These are phyloP conservation scores for Coniella lustricola DNA, from an alignment of 2,329 filamentous ascomycete species.

Conservation along the genomic window DNA sequence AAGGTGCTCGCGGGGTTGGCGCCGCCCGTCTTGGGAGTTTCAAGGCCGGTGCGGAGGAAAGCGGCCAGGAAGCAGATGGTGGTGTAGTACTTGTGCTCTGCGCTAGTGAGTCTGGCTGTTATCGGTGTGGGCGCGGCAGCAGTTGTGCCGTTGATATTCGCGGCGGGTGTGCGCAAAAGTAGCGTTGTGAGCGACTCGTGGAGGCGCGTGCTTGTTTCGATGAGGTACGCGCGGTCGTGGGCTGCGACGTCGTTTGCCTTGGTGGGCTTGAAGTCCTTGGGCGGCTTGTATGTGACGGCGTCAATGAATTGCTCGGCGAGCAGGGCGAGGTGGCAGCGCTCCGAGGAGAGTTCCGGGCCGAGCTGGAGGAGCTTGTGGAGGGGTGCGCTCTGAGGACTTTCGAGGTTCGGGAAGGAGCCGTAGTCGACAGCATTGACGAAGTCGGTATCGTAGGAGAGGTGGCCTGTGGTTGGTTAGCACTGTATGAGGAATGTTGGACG, in stretches of 20 bases:
- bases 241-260: slow-evolving; percentile 30
- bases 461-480: slow-evolving; percentile 26
- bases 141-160: too few relatives aligned
- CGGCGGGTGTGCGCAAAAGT: slow-evolving; percentile 27
- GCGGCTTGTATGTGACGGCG: slow-evolving; percentile 39
- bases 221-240: slow-evolving; percentile 37
- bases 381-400: slow-evolving; percentile 29
- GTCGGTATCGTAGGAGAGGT: slow-evolving; percentile 31
- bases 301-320: slow-evolving; percentile 47
- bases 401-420: slow-evolving; percentile 43
- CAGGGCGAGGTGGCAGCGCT: slow-evolving; percentile 41
- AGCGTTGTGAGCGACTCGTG: slow-evolving; percentile 35
- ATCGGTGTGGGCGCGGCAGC: slow-evolving; percentile 3
- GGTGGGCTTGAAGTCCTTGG: slow-evolving; percentile 42
- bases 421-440: slow-evolving; percentile 44
- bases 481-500: too few relatives aligned
- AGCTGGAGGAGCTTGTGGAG: slow-evolving; percentile 40
- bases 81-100: slow-evolving; percentile 39
- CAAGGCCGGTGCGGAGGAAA: slow-evolving; percentile 20
- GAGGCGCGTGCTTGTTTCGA: slow-evolving; percentile 35
- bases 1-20: slow-evolving; percentile 10
- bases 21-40: slow-evolving; percentile 8
- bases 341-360: slow-evolving; percentile 45
- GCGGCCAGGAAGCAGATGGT: slow-evolving; percentile 34
- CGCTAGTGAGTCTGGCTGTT: slow-evolving; percentile 28